A percentile compares a stretch with the other conserved stretches of the same genome.
Evolutionary conservation across 108 stramenopile genomes (phyloP).

Genomic region (Parmales sp.): DNA sequence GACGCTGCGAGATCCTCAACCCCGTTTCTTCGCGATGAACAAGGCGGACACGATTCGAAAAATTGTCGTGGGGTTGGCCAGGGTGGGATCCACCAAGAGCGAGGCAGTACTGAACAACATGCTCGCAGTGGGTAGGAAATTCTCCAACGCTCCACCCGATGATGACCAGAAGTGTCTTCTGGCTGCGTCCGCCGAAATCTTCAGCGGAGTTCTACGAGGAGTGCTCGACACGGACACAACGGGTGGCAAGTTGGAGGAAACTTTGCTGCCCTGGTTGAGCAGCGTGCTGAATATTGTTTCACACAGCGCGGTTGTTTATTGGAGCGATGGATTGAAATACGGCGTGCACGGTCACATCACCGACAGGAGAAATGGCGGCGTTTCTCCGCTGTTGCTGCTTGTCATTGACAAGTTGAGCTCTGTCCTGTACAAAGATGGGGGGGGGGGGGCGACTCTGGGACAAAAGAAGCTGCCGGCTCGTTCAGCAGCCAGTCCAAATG

Average conservation of each 20-base stretch:
- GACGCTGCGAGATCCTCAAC: constrained; percentile 63
- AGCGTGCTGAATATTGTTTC: constrained; percentile 35
- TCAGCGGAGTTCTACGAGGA: constrained; percentile 56
- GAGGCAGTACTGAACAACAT: too few species aligned
- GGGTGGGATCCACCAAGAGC: constrained; percentile 15
- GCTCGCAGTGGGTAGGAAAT: constrained; percentile 44
- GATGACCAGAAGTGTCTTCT: constrained; percentile 80
- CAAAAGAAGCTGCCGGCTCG: too few species aligned
- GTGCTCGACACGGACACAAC: constrained; percentile 28
- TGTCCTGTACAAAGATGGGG: too few species aligned
- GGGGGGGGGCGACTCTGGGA: too few species aligned
- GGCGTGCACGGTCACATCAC: neutral
- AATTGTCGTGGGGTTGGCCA: constrained; percentile 25
- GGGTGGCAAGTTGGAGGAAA: constrained; percentile 18
- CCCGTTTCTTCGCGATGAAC: constrained; percentile 56
- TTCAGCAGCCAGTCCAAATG: constrained; percentile 73
- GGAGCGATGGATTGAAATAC: neutral
- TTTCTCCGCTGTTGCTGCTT: too few species aligned
- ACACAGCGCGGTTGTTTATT: neutral
- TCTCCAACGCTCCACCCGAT: constrained; percentile 61
- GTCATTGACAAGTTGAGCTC: too few species aligned
- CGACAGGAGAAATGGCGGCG: too few species aligned
- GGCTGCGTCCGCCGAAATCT: constrained; percentile 69
- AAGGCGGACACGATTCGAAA: constrained; percentile 42
- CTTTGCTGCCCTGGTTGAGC: constrained; percentile 61